phyloP scores from a whole-genome alignment of 306 rosid species.

The Lathyrus oleraceus region DNA sequence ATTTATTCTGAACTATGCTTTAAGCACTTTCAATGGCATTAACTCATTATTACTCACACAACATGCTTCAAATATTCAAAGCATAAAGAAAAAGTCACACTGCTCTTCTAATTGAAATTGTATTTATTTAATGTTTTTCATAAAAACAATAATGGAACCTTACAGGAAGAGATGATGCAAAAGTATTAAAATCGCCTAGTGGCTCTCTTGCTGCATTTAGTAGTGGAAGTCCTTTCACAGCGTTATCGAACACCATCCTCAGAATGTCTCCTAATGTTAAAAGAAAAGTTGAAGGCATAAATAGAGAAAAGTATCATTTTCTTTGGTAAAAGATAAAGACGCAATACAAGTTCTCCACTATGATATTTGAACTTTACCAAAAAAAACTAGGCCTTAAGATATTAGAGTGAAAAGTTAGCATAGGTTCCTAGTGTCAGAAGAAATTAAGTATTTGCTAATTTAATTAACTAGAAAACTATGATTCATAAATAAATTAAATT shows the following conservation, averaged over 20 bases:
- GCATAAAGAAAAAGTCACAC: conserved; percentile 26
- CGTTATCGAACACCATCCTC: conserved; percentile 47
- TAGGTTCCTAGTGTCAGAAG: conserved; percentile 2
- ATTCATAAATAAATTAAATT: neutral
- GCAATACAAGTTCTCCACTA: neutral
- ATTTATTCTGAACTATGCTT: conserved; percentile 30
- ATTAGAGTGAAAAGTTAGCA: neutral
- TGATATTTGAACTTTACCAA: conserved; percentile 5
- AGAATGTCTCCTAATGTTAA: conserved; percentile 55
- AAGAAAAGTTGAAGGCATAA: conserved; percentile 39
- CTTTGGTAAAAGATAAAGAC: conserved; percentile 31
- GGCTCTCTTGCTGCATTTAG: conserved; percentile 53
- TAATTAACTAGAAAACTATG: neutral
- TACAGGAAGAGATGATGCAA: conserved; percentile 71
- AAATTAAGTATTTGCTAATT: conserved; percentile 6
- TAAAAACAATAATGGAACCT: conserved; percentile 40
- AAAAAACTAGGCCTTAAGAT: conserved; percentile 1
- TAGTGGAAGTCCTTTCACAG: conserved; percentile 60
- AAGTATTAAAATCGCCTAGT: conserved; percentile 52
- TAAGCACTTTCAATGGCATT: conserved; percentile 8
- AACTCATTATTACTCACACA: neutral
- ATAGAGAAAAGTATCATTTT: conserved; percentile 25
- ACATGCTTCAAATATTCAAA: conserved; percentile 24
- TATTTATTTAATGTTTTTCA: neutral
- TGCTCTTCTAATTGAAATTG: neutral